Conservation (phyloP, 306 rosid species). For the Datisca glomerata region DNA sequence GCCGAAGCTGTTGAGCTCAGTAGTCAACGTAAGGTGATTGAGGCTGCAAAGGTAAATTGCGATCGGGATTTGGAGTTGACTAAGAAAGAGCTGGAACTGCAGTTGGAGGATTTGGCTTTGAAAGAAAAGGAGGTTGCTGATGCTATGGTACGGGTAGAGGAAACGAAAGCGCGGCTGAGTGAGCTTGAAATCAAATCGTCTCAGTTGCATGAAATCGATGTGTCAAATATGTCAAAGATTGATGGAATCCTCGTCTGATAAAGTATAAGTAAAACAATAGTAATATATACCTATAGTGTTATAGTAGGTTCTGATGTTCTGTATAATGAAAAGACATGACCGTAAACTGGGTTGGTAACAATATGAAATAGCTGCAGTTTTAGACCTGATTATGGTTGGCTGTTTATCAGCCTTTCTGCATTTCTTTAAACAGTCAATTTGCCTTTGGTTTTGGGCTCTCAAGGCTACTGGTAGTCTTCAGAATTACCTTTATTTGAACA, state of each 20-base stretch:
- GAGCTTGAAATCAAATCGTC: constrained; percentile 49
- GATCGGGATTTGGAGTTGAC: constrained; percentile 29
- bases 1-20: constrained; percentile 36
- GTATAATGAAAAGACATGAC: too few species aligned
- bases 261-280: constrained; percentile 5
- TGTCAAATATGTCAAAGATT: constrained; percentile 40
- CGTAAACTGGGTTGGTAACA: too few species aligned
- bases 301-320: too few species aligned
- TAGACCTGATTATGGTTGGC: too few species aligned
- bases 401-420: too few species aligned
- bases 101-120: constrained; percentile 31
- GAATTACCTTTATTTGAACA: too few species aligned
- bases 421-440: too few species aligned
- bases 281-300: too few species aligned
- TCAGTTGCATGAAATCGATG: constrained; percentile 24
- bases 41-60: constrained; percentile 33
- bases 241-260: constrained; percentile 42
- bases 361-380: too few species aligned
- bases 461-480: too few species aligned
- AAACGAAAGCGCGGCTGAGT: constrained; percentile 39
- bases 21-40: constrained; percentile 26
- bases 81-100: constrained; percentile 42
- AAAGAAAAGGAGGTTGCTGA: constrained; percentile 53
- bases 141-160: constrained; percentile 31
- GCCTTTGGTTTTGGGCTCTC: too few species aligned